phyloP scores from a whole-genome alignment of 495 filamentous ascomycete species.

The Xylaria palmicola region DNA sequence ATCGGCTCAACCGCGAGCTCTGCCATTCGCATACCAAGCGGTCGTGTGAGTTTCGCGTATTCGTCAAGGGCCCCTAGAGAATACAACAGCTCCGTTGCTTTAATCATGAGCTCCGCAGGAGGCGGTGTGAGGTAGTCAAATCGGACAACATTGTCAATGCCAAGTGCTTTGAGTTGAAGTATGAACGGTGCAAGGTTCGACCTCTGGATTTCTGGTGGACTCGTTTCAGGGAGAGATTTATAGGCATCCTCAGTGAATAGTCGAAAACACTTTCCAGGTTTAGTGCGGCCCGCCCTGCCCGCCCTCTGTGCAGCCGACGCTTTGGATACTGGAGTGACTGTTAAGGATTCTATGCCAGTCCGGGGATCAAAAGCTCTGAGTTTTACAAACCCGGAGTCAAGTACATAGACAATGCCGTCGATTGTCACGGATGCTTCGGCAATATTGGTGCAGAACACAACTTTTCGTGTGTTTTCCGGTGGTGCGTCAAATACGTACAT shows the following conservation, averaged over 20 bases:
- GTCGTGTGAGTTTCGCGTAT: slow-evolving; percentile 88
- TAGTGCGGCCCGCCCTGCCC: slow-evolving; percentile 88
- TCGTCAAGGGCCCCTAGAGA: slow-evolving; percentile 86
- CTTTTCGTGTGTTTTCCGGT: slow-evolving; percentile 82
- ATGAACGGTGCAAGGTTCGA: slow-evolving; percentile 89
- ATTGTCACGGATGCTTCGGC: slow-evolving; percentile 95
- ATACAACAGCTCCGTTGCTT: slow-evolving; percentile 85
- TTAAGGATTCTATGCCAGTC: slow-evolving; percentile 89
- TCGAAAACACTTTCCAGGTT: slow-evolving; percentile 90
- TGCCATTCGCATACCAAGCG: slow-evolving; percentile 86
- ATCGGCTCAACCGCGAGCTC: slow-evolving; percentile 94
- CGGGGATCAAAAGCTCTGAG: slow-evolving; percentile 81
- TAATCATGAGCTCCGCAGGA: slow-evolving; percentile 81
- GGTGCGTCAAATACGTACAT: slow-evolving; percentile 89
- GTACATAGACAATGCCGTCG: slow-evolving; percentile 86
- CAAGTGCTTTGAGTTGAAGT: slow-evolving; percentile 91
- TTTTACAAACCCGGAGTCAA: slow-evolving; percentile 93
- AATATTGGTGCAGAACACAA: slow-evolving; percentile 94
- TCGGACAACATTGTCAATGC: slow-evolving; percentile 90
- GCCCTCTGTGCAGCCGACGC: slow-evolving; percentile 91
- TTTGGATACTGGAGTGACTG: slow-evolving; percentile 84
- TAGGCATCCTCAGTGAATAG: slow-evolving; percentile 83
- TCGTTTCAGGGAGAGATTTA: slow-evolving; percentile 67
- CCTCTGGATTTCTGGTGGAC: slow-evolving; percentile 87
- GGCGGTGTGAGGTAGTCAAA: slow-evolving; percentile 90